Conservation (phyloP, 2,329 filamentous ascomycete genomes). For the Leptographium procerum region DNA sequence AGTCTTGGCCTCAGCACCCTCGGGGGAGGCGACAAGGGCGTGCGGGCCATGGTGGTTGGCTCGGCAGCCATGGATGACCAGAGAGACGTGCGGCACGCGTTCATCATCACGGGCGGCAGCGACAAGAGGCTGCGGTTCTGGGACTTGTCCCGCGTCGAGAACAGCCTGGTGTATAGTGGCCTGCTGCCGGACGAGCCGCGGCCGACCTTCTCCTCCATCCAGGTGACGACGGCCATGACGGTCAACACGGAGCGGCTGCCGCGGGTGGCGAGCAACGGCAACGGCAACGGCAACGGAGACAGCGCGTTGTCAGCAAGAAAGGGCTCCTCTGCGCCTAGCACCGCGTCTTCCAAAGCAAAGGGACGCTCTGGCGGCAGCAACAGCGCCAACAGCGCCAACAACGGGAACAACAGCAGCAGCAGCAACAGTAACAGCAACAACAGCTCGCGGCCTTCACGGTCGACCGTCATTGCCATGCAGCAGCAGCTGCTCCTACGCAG, state of each 20-base stretch:
- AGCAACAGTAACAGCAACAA: constrained; percentile 14
- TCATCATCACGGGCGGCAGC: constrained; percentile 76
- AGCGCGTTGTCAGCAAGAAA: background rate
- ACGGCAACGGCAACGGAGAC: background rate
- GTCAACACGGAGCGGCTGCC: constrained; percentile 55
- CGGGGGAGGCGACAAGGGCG: constrained; percentile 50
- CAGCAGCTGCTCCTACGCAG: constrained; percentile 77
- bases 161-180: constrained; percentile 71
- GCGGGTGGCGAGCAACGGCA: constrained; percentile 10
- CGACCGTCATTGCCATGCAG: constrained; percentile 76
- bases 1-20: background rate
- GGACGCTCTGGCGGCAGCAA: background rate
- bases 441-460: constrained; percentile 46
- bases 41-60: constrained; percentile 64
- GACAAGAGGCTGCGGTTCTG: constrained; percentile 91
- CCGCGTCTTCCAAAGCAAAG: too few relatives aligned
- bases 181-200: constrained; percentile 57
- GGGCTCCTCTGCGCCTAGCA: too few relatives aligned
- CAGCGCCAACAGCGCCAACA: constrained; percentile 13
- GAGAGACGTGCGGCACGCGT: constrained; percentile 64
- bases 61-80: constrained; percentile 31
- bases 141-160: constrained; percentile 71
- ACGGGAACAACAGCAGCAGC: constrained; percentile 16
- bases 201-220: constrained; percentile 58
- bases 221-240: constrained; percentile 51